A percentile compares a stretch with the other conserved stretches of the same genome.
Conservation (phyloP, 2,329 filamentous ascomycete species). For the Exophiala mesophila region DNA sequence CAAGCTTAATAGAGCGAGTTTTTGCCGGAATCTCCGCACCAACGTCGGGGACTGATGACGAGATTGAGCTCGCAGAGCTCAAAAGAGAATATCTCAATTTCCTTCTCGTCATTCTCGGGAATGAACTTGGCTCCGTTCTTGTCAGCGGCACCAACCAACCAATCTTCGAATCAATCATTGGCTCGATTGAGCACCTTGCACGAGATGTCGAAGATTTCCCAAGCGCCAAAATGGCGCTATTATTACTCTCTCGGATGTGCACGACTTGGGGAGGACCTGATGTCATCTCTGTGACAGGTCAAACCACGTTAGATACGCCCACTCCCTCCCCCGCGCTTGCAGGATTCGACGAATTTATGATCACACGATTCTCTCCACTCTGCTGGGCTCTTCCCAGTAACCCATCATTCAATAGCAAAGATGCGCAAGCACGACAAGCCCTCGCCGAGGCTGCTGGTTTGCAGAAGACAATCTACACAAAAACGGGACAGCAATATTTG, state of each 20-base stretch:
- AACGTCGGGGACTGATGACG: slow-evolving; percentile 86
- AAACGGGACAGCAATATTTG: slow-evolving; percentile 79
- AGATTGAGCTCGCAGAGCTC: slow-evolving; percentile 87
- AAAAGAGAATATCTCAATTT: slow-evolving; percentile 95
- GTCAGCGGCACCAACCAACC: slow-evolving; percentile 84
- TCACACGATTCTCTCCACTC: slow-evolving; percentile 79
- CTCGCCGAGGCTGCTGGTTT: slow-evolving; percentile 80
- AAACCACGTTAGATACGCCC: slow-evolving; percentile 29
- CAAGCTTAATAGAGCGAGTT: slow-evolving; percentile 82
- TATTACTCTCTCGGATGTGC: slow-evolving; percentile 76
- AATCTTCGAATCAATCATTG: slow-evolving; percentile 82
- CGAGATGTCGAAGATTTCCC: slow-evolving; percentile 66
- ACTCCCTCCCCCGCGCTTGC: slow-evolving; percentile 55
- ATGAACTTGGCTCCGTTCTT: slow-evolving; percentile 81
- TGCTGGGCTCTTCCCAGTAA: slow-evolving; percentile 86
- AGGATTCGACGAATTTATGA: slow-evolving; percentile 87
- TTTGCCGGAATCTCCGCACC: slow-evolving; percentile 80
- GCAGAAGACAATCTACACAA: slow-evolving; percentile 84
- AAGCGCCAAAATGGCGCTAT: slow-evolving; percentile 71
- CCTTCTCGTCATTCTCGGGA: slow-evolving; percentile 80
- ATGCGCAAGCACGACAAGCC: slow-evolving; percentile 84
- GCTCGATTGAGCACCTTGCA: slow-evolving; percentile 77
- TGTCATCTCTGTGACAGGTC: slow-evolving; percentile 41
- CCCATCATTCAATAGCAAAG: slow-evolving; percentile 72
- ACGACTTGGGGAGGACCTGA: slow-evolving; percentile 87